These are phyloP conservation scores for Amaranthus cruentus DNA, from an alignment of 148 eudicot genomes.

Conservation along the genomic window DNA sequence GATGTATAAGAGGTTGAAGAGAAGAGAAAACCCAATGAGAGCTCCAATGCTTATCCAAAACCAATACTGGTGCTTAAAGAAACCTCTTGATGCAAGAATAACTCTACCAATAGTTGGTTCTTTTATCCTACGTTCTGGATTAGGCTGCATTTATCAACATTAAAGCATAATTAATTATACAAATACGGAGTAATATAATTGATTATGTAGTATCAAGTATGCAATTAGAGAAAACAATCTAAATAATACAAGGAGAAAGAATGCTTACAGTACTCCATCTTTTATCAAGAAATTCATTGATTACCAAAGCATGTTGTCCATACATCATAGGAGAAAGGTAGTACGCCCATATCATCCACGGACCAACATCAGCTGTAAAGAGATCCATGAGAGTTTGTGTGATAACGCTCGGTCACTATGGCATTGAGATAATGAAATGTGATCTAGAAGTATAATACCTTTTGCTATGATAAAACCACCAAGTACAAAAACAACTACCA, in stretches of 20 bases:
- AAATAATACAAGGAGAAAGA: background rate
- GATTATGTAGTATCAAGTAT: background rate
- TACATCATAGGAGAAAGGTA: slow-evolving; percentile 68
- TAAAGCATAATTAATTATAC: background rate
- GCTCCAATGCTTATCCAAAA: slow-evolving; percentile 65
- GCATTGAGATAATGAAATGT: background rate
- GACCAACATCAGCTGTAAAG: slow-evolving; percentile 43
- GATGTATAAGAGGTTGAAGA: slow-evolving; percentile 56
- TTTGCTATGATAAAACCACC: slow-evolving; percentile 69
- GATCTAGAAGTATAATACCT: slow-evolving; percentile 28
- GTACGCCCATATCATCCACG: slow-evolving; percentile 66
- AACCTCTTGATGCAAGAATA: slow-evolving; percentile 54
- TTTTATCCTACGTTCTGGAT: slow-evolving; percentile 39
- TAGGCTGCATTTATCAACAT: slow-evolving; percentile 40
- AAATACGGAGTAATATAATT: background rate
- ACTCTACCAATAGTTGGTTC: slow-evolving; percentile 60
- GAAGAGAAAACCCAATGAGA: slow-evolving; percentile 50
- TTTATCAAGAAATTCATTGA: slow-evolving; percentile 64
- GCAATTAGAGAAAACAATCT: background rate
- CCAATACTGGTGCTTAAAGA: slow-evolving; percentile 47
- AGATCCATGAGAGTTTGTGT: background rate
- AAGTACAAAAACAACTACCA: slow-evolving; percentile 49
- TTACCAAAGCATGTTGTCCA: slow-evolving; percentile 61
- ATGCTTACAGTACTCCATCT: slow-evolving; percentile 56
- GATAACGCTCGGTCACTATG: too few species aligned